Evolutionary conservation across 179 eudicot genomes (phyloP), one percentile per base, ranked within the genome.

Genomic region (Beta macrorhiza): DNA sequence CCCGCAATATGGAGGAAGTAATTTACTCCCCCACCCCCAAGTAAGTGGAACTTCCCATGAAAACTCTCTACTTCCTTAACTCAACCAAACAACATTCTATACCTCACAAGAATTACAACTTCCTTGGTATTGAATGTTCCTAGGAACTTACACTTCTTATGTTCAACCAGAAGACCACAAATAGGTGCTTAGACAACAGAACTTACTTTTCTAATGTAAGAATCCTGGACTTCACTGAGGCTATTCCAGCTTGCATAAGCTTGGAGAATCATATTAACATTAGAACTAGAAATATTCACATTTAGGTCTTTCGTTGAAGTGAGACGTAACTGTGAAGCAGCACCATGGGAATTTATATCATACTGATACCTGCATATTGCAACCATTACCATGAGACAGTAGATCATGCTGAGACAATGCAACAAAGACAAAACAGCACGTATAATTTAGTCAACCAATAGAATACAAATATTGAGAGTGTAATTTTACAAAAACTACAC

Each of bases 211-310:
- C 78, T 80, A 73, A 78, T 78, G 71, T 80, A 79, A 67, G 95
- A 83, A 65, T 88, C 92, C 75, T 91, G 90, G 78, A 85, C 93
- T 81, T 87, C 88, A 76, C 86, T 83, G 80, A 97, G 97, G 86
- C 92, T 92, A 82, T 84, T 85, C 99, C 99, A 97, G 89, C 99
- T 97, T 47, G 98, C 93, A 89, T 97, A 97, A 82, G 99, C 99
- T 90, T 97, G 99, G 72, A 94, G 90, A 83, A 94, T 82, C 93
- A 90, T 94, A 82, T 97, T 97, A 73, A 90, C 90, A 87, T 94
- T 97, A 72, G 97, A 93, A 67, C 92, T 92, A 58, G 99, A 89
- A 72, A 93, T 85, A 90, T 97, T 93, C 87, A 97, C 72, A 83
- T 94, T 97, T 82, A 97, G 91, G 78, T 92, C 98, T 85, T 91